These are phyloP conservation scores for Candida tetrigidarum DNA, from an alignment of 1,139 yeast genomes.

Conservation along the genomic window DNA sequence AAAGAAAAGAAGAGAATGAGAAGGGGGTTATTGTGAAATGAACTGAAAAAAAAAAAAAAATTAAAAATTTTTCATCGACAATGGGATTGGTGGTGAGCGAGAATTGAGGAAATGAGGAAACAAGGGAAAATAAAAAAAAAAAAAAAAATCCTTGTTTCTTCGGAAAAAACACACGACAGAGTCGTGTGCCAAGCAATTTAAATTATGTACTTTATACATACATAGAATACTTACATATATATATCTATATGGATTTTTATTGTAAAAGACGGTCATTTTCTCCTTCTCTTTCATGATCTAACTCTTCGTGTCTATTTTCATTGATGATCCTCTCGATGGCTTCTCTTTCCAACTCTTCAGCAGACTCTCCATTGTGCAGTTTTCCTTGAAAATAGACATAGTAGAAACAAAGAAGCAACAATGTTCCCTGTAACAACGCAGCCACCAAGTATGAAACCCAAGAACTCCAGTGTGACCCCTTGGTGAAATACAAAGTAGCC, in stretches of 20 bases:
- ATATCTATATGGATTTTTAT: background rate
- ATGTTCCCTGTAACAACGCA: constrained; percentile 58
- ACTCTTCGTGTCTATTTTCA: constrained; percentile 24
- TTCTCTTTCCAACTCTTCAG: constrained; percentile 34
- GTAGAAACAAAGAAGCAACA: constrained; percentile 41
- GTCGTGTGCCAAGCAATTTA: too few relatives aligned
- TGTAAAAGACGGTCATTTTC: constrained; percentile 5
- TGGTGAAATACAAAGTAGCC: constrained; percentile 65
- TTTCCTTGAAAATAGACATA: constrained; percentile 32
- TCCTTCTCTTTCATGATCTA: background rate
- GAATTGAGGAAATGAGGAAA: background rate
- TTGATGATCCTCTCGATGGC: constrained; percentile 38
- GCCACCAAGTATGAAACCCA: constrained; percentile 84
- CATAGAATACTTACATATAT: too few relatives aligned
- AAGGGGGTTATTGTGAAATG: background rate
- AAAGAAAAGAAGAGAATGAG: background rate
- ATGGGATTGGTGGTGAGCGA: constrained; percentile 1
- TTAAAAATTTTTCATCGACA: constrained; percentile 4
- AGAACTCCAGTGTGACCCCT: constrained; percentile 85
- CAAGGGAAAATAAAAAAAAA: too few relatives aligned
- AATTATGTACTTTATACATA: too few relatives aligned
- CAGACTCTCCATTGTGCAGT: constrained; percentile 20
- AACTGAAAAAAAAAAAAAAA: constrained; percentile 6
- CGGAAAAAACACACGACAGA: background rate
- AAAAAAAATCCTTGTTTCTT: background rate